phyloP scores from a whole-genome alignment of 2,329 filamentous ascomycete genomes.

The Westerdykella ornata region DNA sequence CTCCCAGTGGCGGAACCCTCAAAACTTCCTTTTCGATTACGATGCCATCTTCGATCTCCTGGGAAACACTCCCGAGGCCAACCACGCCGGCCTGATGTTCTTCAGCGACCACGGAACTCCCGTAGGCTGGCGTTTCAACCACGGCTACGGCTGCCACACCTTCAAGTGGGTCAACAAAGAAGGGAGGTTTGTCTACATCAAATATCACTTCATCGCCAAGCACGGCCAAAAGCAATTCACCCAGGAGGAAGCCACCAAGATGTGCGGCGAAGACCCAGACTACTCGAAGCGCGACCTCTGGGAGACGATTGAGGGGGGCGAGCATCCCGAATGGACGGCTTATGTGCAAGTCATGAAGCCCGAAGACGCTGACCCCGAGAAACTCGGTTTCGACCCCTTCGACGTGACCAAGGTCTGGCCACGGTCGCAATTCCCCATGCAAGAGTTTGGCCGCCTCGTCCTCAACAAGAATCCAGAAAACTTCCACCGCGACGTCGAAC shows the following conservation, averaged over 20 bases:
- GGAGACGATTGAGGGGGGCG: constrained; percentile 40
- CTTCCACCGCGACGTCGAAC: constrained; percentile 48
- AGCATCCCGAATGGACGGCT: constrained; percentile 41
- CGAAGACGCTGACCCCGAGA: constrained; percentile 42
- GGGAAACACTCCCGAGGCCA: constrained; percentile 44
- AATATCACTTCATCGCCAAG: constrained; percentile 46
- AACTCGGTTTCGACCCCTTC: constrained; percentile 49
- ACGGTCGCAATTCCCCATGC: constrained; percentile 43
- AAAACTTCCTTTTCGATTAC: constrained; percentile 46
- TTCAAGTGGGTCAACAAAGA: constrained; percentile 46
- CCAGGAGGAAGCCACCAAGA: constrained; percentile 40
- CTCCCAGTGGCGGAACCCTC: constrained; percentile 43
- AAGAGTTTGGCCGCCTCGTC: constrained; percentile 45
- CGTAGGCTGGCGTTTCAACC: constrained; percentile 39
- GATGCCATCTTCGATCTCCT: constrained; percentile 46
- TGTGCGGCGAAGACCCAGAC: constrained; percentile 47
- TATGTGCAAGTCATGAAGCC: constrained; percentile 44
- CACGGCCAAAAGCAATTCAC: constrained; percentile 46
- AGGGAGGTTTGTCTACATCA: constrained; percentile 48
- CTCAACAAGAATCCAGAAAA: constrained; percentile 52
- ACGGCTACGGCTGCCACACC: constrained; percentile 43
- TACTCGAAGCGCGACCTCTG: constrained; percentile 46
- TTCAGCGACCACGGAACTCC: constrained; percentile 48
- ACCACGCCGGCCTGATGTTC: constrained; percentile 47
- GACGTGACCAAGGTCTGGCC: constrained; percentile 52